Conservation (phyloP, 441 rosid genomes). For the Mallotus japonicus region DNA sequence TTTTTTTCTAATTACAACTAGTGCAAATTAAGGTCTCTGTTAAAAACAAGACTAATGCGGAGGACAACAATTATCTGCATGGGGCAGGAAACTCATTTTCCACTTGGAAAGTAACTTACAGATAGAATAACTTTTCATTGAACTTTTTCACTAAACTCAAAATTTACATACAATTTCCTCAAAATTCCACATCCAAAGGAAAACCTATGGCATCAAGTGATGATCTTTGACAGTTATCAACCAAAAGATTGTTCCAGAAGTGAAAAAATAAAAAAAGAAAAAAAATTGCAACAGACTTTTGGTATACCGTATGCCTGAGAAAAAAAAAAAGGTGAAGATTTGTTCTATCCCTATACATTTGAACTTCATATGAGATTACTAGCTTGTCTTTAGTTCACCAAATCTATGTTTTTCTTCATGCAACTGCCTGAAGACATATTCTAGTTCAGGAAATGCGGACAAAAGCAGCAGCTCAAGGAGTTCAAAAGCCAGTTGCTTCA, state of each 20-base stretch:
- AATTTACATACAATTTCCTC: slow-evolving; percentile 37
- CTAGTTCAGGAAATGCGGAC: slow-evolving; percentile 86
- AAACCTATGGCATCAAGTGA: slow-evolving; percentile 19
- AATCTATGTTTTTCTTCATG: slow-evolving; percentile 66
- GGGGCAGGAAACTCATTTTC: too few relatives aligned
- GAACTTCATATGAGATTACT: slow-evolving; percentile 5
- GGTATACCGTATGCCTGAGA: slow-evolving; percentile 19
- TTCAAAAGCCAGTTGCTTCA: slow-evolving; percentile 75
- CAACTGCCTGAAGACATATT: slow-evolving; percentile 56
- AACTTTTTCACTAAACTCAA: slow-evolving; percentile 18
- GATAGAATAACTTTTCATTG: not conserved
- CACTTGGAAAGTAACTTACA: not conserved
- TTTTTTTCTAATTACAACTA: too few relatives aligned
- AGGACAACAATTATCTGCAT: too few relatives aligned
- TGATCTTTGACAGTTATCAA: slow-evolving; percentile 18
- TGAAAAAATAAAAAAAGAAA: slow-evolving; percentile 7
- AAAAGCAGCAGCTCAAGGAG: slow-evolving; percentile 76
- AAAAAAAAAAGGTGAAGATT: slow-evolving; percentile 15
- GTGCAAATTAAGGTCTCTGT: too few relatives aligned
- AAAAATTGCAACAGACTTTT: not conserved
- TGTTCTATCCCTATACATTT: not conserved
- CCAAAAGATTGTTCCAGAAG: slow-evolving; percentile 5
- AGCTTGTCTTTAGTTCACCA: slow-evolving; percentile 54
- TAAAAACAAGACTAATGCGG: too few relatives aligned
- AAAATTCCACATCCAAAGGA: slow-evolving; percentile 16